Evolutionary conservation across 768 basidiomycete genomes (phyloP), one percentile per base, ranked within the genome.

Genomic region (Suillus subalutaceus): DNA sequence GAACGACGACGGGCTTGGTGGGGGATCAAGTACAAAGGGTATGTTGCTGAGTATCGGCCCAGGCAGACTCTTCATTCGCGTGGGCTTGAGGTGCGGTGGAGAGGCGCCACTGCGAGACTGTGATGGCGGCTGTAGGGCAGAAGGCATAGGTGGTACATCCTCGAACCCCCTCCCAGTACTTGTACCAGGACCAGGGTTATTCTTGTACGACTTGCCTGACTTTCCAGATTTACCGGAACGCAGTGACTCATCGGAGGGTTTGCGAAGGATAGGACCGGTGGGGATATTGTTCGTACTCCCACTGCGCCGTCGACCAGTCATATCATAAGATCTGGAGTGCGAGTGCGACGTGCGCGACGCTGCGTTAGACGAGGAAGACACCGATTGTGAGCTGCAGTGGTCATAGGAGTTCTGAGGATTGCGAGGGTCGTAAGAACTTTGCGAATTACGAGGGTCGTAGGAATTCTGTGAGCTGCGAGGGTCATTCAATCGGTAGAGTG

Each of bases 61-160:
- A 0, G 85, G 84, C 81, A 85, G 85, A 63, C 87, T 85, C 79
- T 87, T 86, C 71, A 78, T 81, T 41, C 85, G 81, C 82, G 65
- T 30, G 72, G 72, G 52, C 69, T 72, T 60, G 10, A 60, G 59
- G 26, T 41, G 59, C 6, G 41, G 41, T 13, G 59, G 59, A 30
- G 59, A 60, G 10, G 5, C 18, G 12, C 59, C 12, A 20, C 6
- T 30, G 58, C 58, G 40, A 20, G 41, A 60, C 20, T 30, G 59
- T 30, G 26, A 30, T 30, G 26, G 41, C 18, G 18, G 18, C 30
- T 60, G 59, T 30, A 4, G 41, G 74, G 68, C 26, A 75, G 76
- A 30, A 41, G 76, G 75, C 2, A 78, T 75, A 0, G 75, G 75
- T 6, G 76, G 75, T 35, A 71, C 75, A 23, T 72, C 69, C 55